Conservation (phyloP, 495 filamentous ascomycete genomes). For the Monascus purpureus region DNA sequence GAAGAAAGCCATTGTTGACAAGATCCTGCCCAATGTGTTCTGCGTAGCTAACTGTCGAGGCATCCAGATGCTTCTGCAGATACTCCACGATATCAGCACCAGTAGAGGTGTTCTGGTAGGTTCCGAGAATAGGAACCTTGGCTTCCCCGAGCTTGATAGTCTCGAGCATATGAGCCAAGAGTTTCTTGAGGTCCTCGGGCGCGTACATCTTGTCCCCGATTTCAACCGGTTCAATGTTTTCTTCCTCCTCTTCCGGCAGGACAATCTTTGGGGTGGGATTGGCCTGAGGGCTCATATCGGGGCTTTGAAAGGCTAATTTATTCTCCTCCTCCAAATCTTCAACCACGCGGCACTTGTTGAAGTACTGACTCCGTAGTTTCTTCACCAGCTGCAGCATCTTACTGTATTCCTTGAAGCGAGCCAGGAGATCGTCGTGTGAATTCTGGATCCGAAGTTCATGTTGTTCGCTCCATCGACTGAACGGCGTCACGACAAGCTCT, state of each 20-base stretch:
- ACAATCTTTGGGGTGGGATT: constrained; percentile 45
- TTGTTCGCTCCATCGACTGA: constrained; percentile 86
- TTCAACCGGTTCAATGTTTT: constrained; percentile 70
- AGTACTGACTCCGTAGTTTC: constrained; percentile 90
- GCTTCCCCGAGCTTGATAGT: constrained; percentile 76
- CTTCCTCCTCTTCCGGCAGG: constrained; percentile 40
- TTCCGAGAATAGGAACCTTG: constrained; percentile 90
- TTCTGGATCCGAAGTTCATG: constrained; percentile 82
- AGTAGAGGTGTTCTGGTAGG: constrained; percentile 80
- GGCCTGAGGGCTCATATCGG: constrained; percentile 41
- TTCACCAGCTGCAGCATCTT: constrained; percentile 79
- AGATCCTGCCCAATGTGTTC: constrained; percentile 92
- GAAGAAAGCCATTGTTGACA: constrained; percentile 70
- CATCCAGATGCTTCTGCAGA: constrained; percentile 74
- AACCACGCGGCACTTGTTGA: constrained; percentile 93
- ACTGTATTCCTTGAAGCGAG: constrained; percentile 79
- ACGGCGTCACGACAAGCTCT: constrained; percentile 86
- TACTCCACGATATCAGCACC: constrained; percentile 93
- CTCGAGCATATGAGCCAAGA: constrained; percentile 73
- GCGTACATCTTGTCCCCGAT: constrained; percentile 78
- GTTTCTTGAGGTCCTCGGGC: constrained; percentile 77
- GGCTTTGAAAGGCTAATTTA: constrained; percentile 89
- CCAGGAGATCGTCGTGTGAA: constrained; percentile 86
- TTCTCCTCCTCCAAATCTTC: constrained; percentile 98
- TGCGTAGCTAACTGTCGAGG: constrained; percentile 70